Evolutionary conservation across 306 rosid genomes (phyloP).

Genomic region (Pueraria montana): DNA sequence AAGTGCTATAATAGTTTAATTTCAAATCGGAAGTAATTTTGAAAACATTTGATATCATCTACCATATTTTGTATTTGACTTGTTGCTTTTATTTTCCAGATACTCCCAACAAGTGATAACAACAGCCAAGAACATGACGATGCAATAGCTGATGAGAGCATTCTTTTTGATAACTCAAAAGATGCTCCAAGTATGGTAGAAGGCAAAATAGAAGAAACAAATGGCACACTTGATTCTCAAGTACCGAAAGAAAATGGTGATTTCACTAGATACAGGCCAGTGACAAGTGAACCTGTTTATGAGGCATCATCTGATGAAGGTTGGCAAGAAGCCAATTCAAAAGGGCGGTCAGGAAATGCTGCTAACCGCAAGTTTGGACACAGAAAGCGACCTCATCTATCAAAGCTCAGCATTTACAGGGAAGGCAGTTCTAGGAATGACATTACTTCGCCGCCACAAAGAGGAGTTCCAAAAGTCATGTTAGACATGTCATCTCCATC

Average conservation of each 20-base stretch:
- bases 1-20: constrained; percentile 43
- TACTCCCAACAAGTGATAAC: constrained; percentile 61
- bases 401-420: constrained; percentile 63
- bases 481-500: constrained; percentile 51
- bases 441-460: constrained; percentile 54
- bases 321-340: constrained; percentile 96
- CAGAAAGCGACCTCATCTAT: constrained; percentile 63
- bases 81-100: constrained; percentile 57
- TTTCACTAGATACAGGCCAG: constrained; percentile 41
- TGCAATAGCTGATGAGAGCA: constrained; percentile 49
- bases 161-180: constrained; percentile 54
- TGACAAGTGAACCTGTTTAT: constrained; percentile 58
- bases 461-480: constrained; percentile 54
- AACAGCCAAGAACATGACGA: constrained; percentile 57
- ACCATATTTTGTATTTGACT: constrained; percentile 31
- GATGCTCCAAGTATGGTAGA: constrained; percentile 42
- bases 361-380: constrained; percentile 64
- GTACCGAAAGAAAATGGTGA: constrained; percentile 59
- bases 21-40: constrained; percentile 35
- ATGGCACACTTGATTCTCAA: constrained; percentile 49
- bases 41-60: neutral
- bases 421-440: constrained; percentile 64
- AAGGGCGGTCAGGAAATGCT: constrained; percentile 72
- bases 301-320: constrained; percentile 84
- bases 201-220: constrained; percentile 49